Conservation (phyloP, 768 basidiomycete genomes). For the Rubroboletus satanas region DNA sequence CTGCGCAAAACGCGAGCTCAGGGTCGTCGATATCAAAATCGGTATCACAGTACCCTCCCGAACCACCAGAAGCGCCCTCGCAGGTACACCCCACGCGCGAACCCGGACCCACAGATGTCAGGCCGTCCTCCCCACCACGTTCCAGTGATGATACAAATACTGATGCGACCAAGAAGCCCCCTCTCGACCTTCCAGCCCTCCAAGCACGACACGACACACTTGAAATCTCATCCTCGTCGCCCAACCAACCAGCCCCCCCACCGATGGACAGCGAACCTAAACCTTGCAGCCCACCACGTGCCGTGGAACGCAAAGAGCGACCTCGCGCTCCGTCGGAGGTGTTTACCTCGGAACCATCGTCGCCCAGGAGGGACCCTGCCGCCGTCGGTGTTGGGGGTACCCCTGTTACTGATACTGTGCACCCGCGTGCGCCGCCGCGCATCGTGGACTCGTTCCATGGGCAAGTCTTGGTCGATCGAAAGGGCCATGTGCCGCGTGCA, state of each 20-base stretch:
- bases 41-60: not conserved
- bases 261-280: not conserved
- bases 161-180: not conserved
- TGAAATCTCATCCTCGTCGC: slow-evolving; percentile 1
- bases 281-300: not conserved
- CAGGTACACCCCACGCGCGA: not conserved
- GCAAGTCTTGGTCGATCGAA: slow-evolving; percentile 18
- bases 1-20: not conserved
- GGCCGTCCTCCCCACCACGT: not conserved
- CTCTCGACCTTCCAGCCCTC: not conserved
- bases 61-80: not conserved
- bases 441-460: slow-evolving; percentile 17
- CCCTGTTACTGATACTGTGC: not conserved
- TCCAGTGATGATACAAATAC: not conserved
- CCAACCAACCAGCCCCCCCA: not conserved
- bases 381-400: not conserved
- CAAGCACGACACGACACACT: not conserved
- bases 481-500: slow-evolving; percentile 11
- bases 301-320: slow-evolving; percentile 13
- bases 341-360: slow-evolving; percentile 17
- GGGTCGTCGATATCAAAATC: not conserved
- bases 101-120: not conserved
- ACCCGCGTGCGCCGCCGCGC: slow-evolving; percentile 21
- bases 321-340: slow-evolving; percentile 6
- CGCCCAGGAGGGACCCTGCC: slow-evolving; percentile 2